Conservation (phyloP, 495 filamentous ascomycete species). For the Evansstolkia leycettana region DNA sequence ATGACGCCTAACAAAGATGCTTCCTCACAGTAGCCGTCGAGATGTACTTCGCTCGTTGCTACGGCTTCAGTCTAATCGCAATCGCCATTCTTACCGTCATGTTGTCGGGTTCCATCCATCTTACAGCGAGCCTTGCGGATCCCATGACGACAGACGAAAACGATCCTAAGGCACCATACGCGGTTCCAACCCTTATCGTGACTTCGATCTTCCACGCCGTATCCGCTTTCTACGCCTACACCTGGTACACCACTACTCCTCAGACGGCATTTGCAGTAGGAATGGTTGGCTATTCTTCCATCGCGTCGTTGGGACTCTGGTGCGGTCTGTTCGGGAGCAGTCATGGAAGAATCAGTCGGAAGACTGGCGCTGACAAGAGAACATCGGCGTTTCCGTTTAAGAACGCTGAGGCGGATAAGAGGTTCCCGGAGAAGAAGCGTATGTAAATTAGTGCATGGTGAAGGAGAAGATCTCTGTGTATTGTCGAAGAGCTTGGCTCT, state of each 20-base stretch:
- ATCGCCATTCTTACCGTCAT: constrained; percentile 54
- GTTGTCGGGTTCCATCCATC: constrained; percentile 63
- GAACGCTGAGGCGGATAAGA: constrained; percentile 44
- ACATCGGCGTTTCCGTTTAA: constrained; percentile 67
- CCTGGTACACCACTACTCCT: constrained; percentile 40
- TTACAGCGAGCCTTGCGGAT: constrained; percentile 38
- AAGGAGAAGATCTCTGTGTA: too few species aligned
- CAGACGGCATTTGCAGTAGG: constrained; percentile 44
- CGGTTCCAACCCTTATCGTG: constrained; percentile 52
- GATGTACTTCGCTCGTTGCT: constrained; percentile 57
- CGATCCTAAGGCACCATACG: constrained; percentile 55
- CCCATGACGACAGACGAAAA: constrained; percentile 29
- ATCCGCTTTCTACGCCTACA: constrained; percentile 57
- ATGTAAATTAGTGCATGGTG: constrained; percentile 6
- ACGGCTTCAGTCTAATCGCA: constrained; percentile 55
- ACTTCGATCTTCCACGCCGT: constrained; percentile 52
- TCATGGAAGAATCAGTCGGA: constrained; percentile 48
- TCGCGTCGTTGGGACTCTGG: constrained; percentile 59
- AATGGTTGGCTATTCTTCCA: constrained; percentile 31
- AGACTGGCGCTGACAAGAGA: constrained; percentile 68
- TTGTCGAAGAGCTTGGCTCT: too few species aligned
- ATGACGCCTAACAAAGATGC: neutral
- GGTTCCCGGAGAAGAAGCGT: constrained; percentile 33
- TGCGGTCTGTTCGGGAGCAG: constrained; percentile 60
- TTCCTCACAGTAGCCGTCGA: constrained; percentile 41